Conservation (phyloP, 2,329 filamentous ascomycete genomes). For the Alternaria metachromatica region DNA sequence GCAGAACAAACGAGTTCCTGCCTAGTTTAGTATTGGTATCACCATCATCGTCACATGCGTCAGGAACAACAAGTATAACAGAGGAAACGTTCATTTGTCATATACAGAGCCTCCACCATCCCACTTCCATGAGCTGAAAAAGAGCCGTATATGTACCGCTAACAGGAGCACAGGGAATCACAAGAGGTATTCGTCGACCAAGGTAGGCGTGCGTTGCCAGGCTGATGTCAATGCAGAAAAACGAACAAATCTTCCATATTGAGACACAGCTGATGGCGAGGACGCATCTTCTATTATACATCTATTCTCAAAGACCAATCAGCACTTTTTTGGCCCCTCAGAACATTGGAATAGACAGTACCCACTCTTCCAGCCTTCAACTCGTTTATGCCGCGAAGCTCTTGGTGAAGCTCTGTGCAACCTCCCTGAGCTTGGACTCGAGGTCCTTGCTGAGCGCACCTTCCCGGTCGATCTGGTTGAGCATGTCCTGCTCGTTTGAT, state of each 20-base stretch:
- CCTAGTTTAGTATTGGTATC: too few relatives aligned
- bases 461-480: constrained; percentile 92
- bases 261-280: constrained; percentile 49
- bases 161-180: constrained; percentile 35
- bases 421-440: constrained; percentile 80
- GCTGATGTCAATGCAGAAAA: constrained; percentile 27
- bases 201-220: constrained; percentile 12
- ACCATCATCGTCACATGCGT: background rate
- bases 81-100: constrained; percentile 18
- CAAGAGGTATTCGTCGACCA: constrained; percentile 13
- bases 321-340: constrained; percentile 47
- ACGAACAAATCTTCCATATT: constrained; percentile 46
- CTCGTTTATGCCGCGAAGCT: constrained; percentile 73
- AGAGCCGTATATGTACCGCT: constrained; percentile 34
- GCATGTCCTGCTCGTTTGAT: constrained; percentile 84
- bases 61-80: background rate
- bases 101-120: constrained; percentile 10
- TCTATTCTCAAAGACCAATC: constrained; percentile 48
- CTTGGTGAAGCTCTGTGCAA: constrained; percentile 86
- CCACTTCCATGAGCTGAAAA: constrained; percentile 20
- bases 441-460: constrained; percentile 94
- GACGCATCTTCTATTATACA: constrained; percentile 52
- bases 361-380: constrained; percentile 43
- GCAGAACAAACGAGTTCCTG: background rate
- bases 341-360: constrained; percentile 45